Base-by-base conservation (phyloP, 108 stramenopile species). In the Craspedostauros australis region DNA sequence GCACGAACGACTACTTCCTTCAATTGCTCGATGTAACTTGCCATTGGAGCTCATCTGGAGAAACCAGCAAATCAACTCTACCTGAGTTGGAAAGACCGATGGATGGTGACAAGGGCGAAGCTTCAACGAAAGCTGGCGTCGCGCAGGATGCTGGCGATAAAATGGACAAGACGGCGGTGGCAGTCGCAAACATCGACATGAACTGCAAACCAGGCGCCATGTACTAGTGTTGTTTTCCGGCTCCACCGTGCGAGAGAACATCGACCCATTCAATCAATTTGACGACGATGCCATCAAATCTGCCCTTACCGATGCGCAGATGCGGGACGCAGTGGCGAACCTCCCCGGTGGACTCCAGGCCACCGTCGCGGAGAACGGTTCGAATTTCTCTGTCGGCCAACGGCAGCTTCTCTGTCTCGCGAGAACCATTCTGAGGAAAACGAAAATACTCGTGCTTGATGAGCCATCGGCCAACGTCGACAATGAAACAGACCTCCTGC, bases 401-500 rank as follows among this genome's bases (percentile, higher is more conserved):
- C 54, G 96, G 12, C 98, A 99, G 60, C 69, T 99, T 6, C 62
- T 99, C 1, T 97, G 96, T 42, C 60, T 99, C 19, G 96, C 98
- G 1, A 75, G 98, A 26, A 95, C 93, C 1, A 78, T 96, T 42
- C 55, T 96, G 15, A 68, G 77, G 28, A 76, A 72, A 50, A 79
- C 75, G 50, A 80, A 76, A 42, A 78, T 97, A 32, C 66, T 97
- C 4, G 60, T 93, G 1, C 53, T 97, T 3, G 96, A 97, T 48
- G 96, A 97, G 54, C 86, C 94, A 19, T 94, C 91, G 2, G 93
- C 94, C 6, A 84, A 80, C 27, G 82, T 97, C 4, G 96, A 97
- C 60, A 56, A 58, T 15, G 72, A 69, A 4, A 95, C 94, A 1
- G 94, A 95, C 59, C 69, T 76, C 42, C 41, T 87, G 27, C 60